Conservation (phyloP, 2,329 filamentous ascomycete genomes). For the Fusarium setosum region DNA sequence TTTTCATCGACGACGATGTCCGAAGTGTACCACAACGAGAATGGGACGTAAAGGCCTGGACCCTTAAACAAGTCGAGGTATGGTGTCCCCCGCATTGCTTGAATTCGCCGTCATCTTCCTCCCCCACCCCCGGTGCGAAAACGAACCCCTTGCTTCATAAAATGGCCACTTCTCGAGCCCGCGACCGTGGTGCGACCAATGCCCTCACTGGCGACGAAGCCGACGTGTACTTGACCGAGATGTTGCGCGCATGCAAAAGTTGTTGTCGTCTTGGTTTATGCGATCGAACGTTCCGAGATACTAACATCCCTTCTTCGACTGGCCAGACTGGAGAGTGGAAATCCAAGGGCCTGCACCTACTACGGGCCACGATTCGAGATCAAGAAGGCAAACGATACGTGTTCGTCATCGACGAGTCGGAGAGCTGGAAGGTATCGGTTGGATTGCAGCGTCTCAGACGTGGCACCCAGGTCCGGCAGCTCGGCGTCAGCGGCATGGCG, state of each 20-base stretch:
- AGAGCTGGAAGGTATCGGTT: slow-evolving; percentile 75
- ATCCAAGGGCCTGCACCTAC: slow-evolving; percentile 67
- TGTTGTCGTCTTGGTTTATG: slow-evolving; percentile 68
- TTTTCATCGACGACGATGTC: slow-evolving; percentile 97
- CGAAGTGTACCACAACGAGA: slow-evolving; percentile 92
- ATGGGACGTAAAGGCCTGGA: slow-evolving; percentile 99
- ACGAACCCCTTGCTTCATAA: slow-evolving; percentile 59
- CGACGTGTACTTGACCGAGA: slow-evolving; percentile 70
- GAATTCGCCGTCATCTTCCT: slow-evolving; percentile 56
- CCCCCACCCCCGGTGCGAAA: slow-evolving; percentile 52
- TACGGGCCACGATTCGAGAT: slow-evolving; percentile 73
- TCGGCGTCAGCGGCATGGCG: slow-evolving; percentile 69
- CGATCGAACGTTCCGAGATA: slow-evolving; percentile 56
- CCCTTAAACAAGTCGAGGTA: slow-evolving; percentile 91
- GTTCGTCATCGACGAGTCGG: slow-evolving; percentile 72
- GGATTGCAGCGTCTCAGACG: slow-evolving; percentile 70
- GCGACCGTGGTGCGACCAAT: slow-evolving; percentile 62
- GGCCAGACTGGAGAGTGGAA: slow-evolving; percentile 66
- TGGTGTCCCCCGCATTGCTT: slow-evolving; percentile 78
- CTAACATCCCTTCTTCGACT: slow-evolving; percentile 53
- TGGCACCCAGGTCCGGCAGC: slow-evolving; percentile 68
- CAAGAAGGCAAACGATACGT: slow-evolving; percentile 75
- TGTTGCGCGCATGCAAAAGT: slow-evolving; percentile 73
- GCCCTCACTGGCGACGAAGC: slow-evolving; percentile 72
- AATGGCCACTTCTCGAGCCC: slow-evolving; percentile 58